Conservation (phyloP, 306 rosid species). For the Psophocarpus tetragonolobus region DNA sequence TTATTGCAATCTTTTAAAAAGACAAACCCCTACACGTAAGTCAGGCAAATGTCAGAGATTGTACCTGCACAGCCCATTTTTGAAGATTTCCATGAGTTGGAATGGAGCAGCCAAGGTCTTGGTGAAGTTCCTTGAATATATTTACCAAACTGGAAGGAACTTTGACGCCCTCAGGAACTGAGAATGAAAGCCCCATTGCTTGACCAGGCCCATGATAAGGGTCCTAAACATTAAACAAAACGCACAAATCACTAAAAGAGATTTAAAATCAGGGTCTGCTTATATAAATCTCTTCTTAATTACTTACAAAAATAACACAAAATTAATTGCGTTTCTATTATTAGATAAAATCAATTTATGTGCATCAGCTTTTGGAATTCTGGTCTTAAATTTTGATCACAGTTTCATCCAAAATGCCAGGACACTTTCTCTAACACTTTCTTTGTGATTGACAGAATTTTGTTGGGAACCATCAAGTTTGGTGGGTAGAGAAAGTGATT, state of each 20-base stretch:
- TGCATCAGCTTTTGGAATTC: too few relatives aligned
- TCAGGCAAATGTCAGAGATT: background rate
- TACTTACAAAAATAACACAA: background rate
- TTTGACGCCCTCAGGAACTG: slow-evolving; percentile 88
- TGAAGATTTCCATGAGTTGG: slow-evolving; percentile 83
- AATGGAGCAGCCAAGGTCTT: slow-evolving; percentile 87
- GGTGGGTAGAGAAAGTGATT: too few relatives aligned
- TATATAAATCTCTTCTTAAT: background rate
- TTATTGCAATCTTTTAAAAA: background rate
- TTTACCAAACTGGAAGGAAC: slow-evolving; percentile 86
- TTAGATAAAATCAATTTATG: background rate
- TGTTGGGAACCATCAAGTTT: too few relatives aligned
- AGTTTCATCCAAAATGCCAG: too few relatives aligned
- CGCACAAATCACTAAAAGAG: background rate
- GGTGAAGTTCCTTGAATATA: slow-evolving; percentile 78
- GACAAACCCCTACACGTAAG: background rate
- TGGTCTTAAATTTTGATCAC: background rate
- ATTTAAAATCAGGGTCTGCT: background rate
- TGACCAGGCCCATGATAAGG: slow-evolving; percentile 98
- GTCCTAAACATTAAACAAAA: slow-evolving; percentile 50
- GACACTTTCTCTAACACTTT: too few relatives aligned
- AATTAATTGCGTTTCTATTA: background rate
- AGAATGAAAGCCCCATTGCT: slow-evolving; percentile 98
- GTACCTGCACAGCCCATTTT: slow-evolving; percentile 93
- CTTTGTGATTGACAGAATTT: too few relatives aligned